Evolutionary conservation across 192 early-diverging fungal species (phyloP).

Genomic region (Coemansia sp.): DNA sequence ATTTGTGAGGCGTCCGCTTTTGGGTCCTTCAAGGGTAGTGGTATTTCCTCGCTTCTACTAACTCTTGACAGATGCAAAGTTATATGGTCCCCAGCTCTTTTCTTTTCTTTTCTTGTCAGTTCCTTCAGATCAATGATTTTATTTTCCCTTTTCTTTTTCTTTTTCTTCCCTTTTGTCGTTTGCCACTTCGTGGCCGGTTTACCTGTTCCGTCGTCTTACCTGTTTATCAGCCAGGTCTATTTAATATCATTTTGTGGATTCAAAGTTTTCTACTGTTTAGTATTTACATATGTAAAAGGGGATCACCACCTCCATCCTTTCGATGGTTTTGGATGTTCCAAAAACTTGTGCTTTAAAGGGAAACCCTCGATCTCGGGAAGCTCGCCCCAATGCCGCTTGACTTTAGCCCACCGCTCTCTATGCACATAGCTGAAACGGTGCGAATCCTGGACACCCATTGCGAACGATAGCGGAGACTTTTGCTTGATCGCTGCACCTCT

Average conservation of each 20-base stretch:
- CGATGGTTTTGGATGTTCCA: slow-evolving; percentile 7
- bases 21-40: slow-evolving; percentile 35
- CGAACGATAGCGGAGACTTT: slow-evolving; percentile 39
- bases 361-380: slow-evolving; percentile 42
- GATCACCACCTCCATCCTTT: slow-evolving; percentile 12
- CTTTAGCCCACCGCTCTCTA: slow-evolving; percentile 31
- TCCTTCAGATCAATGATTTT: not conserved
- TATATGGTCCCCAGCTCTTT: too few species aligned
- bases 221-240: not conserved
- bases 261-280: not conserved
- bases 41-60: slow-evolving; percentile 35
- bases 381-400: slow-evolving; percentile 40
- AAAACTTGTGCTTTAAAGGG: slow-evolving; percentile 7
- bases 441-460: slow-evolving; percentile 39
- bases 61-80: too few species aligned
- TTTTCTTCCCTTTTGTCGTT: not conserved
- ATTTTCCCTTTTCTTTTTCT: not conserved
- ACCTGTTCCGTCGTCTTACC: not conserved
- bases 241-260: not conserved
- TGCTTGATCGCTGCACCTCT: slow-evolving; percentile 20
- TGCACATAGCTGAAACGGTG: slow-evolving; percentile 41
- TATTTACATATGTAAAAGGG: too few species aligned
- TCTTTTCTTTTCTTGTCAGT: not conserved
- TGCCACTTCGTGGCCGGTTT: not conserved
- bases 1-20: slow-evolving; percentile 39